A percentile compares a stretch with the other conserved stretches of the same genome.
Evolutionary conservation across 768 basidiomycete species (phyloP).

Genomic region (Lentinula edodes): DNA sequence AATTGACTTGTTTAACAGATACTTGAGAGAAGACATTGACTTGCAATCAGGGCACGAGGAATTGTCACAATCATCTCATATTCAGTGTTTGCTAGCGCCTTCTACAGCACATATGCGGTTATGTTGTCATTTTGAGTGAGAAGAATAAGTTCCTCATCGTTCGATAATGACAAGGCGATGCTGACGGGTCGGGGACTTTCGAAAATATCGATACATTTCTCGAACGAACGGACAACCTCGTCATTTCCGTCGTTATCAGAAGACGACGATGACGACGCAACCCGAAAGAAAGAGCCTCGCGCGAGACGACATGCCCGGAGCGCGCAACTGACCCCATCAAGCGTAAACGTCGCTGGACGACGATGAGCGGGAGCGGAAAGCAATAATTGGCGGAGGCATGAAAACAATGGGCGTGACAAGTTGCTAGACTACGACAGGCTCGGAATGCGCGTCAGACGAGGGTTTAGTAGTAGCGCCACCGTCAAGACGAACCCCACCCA

Average conservation of each 20-base stretch:
- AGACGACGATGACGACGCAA: neutral
- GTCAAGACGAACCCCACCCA: constrained; percentile 19
- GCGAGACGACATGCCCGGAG: constrained; percentile 30
- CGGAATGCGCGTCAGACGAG: neutral
- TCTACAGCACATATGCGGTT: constrained; percentile 92
- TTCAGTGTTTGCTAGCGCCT: constrained; percentile 60
- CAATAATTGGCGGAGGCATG: constrained; percentile 1
- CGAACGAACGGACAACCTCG: constrained; percentile 49
- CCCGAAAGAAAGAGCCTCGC: neutral
- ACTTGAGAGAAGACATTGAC: constrained; percentile 34
- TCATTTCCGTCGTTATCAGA: constrained; percentile 6
- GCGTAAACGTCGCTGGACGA: constrained; percentile 33
- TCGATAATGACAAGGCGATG: constrained; percentile 54
- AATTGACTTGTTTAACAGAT: constrained; percentile 7
- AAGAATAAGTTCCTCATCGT: constrained; percentile 88
- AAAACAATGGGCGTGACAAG: constrained; percentile 7
- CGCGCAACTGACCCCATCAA: constrained; percentile 52
- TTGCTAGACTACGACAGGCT: neutral
- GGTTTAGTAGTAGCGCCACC: constrained; percentile 8
- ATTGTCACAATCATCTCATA: constrained; percentile 82
- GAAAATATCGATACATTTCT: constrained; percentile 77
- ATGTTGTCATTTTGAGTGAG: constrained; percentile 90
- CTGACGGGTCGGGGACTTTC: constrained; percentile 64
- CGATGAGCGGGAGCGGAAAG: constrained; percentile 12
- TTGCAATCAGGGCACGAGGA: constrained; percentile 87